phyloP scores from a whole-genome alignment of 2,329 filamentous ascomycete genomes.

The Rutstroemia sp. region DNA sequence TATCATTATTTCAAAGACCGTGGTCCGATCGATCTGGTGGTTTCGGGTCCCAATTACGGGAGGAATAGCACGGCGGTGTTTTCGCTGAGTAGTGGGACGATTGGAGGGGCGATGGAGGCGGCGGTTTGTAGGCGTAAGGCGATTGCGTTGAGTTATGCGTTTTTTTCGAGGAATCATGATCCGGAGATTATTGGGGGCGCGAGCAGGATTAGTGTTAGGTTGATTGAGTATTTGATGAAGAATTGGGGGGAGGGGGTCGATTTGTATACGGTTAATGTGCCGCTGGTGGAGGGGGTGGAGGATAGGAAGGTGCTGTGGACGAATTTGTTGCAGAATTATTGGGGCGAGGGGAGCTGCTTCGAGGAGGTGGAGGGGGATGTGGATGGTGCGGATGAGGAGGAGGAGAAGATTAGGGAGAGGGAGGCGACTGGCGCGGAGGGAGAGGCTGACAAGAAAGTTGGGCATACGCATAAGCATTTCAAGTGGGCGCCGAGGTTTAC shows the following conservation, averaged over 20 bases:
- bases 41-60: constrained; percentile 77
- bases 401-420: constrained; percentile 58
- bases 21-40: constrained; percentile 66
- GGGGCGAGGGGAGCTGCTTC: constrained; percentile 80
- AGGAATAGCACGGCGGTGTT: constrained; percentile 77
- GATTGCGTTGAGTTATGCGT: constrained; percentile 85
- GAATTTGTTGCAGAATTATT: constrained; percentile 82
- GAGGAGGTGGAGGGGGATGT: constrained; percentile 64
- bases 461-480: constrained; percentile 77
- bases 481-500: constrained; percentile 87
- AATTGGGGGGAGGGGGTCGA: constrained; percentile 72
- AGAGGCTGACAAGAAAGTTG: constrained; percentile 29
- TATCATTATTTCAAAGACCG: constrained; percentile 70
- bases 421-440: constrained; percentile 34
- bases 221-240: constrained; percentile 71
- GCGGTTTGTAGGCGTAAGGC: constrained; percentile 62
- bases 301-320: constrained; percentile 72
- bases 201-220: constrained; percentile 61
- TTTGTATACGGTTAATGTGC: constrained; percentile 88
- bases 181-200: constrained; percentile 72
- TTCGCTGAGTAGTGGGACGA: constrained; percentile 67
- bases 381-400: constrained; percentile 61
- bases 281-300: constrained; percentile 70
- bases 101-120: constrained; percentile 71
- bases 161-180: constrained; percentile 76